Conservation (phyloP, 202 grass and related monocot genomes). For the Bolboschoenoplectus hybrid region DNA sequence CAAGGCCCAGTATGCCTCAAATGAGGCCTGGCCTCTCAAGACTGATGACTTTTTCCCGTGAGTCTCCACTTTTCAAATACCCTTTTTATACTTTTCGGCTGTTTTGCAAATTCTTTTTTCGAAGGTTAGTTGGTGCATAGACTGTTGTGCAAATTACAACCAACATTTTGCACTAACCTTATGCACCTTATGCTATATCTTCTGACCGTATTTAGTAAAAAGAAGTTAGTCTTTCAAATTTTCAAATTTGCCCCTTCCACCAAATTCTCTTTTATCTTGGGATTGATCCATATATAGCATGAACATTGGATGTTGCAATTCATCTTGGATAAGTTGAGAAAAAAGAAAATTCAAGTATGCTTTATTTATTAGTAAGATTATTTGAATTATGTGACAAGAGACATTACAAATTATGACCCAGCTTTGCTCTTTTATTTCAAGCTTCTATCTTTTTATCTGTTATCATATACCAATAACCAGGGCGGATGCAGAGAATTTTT, state of each 20-base stretch:
- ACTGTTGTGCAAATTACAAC: not conserved
- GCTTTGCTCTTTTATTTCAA: not conserved
- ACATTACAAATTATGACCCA: not conserved
- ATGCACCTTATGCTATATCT: not conserved
- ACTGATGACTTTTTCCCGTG: slow-evolving; percentile 59
- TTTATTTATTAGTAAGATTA: not conserved
- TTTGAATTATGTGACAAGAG: not conserved
- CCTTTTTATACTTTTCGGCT: not conserved
- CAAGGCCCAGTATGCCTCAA: slow-evolving; percentile 50
- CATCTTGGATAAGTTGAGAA: not conserved
- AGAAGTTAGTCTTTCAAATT: not conserved
- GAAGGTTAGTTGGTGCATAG: not conserved
- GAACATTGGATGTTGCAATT: not conserved
- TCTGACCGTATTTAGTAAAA: not conserved
- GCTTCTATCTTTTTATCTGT: not conserved
- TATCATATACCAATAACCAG: not conserved
- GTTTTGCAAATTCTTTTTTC: not conserved
- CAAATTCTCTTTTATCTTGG: not conserved
- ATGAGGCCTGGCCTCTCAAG: slow-evolving; percentile 60
- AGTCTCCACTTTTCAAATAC: slow-evolving; percentile 19
- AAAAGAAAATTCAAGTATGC: slow-evolving; percentile 6
- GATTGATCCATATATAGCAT: not conserved
- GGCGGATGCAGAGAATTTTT: too few relatives aligned
- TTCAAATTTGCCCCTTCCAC: not conserved
- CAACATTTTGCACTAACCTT: slow-evolving; percentile 1